phyloP scores from a whole-genome alignment of 106 monocot species.

The Dendrobium huoshanense region DNA sequence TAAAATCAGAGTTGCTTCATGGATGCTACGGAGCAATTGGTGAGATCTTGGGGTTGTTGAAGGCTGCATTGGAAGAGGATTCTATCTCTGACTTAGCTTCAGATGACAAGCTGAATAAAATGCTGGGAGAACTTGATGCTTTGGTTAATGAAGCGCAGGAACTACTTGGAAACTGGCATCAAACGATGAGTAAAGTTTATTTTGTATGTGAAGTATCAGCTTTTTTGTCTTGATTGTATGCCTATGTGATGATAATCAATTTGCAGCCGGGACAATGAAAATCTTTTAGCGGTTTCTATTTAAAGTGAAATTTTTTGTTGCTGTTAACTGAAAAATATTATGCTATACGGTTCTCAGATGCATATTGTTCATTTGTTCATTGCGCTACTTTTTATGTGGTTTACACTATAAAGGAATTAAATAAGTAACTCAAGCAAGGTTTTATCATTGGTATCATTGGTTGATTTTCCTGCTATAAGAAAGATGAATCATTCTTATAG shows the following conservation, averaged over 20 bases:
- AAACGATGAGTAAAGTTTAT: constrained; percentile 12
- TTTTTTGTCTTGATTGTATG: not conserved
- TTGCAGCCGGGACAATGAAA: not conserved
- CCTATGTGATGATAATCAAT: not conserved
- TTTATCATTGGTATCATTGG: too few species aligned
- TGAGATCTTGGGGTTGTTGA: constrained; percentile 52
- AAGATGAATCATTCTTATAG: too few species aligned
- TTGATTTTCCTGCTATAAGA: too few species aligned
- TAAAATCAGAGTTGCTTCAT: constrained; percentile 36
- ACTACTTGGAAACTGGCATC: constrained; percentile 60
- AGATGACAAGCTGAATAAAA: constrained; percentile 40
- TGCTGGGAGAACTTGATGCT: constrained; percentile 48
- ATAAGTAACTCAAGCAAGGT: too few species aligned
- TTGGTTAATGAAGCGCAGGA: constrained; percentile 40
- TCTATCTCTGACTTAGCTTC: constrained; percentile 22
- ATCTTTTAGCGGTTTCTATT: not conserved
- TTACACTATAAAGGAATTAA: not conserved
- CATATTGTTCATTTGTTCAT: not conserved
- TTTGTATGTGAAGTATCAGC: constrained; percentile 39
- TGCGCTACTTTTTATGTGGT: not conserved
- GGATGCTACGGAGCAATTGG: constrained; percentile 57
- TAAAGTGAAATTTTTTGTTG: not conserved
- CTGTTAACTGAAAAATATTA: not conserved
- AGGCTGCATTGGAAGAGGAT: constrained; percentile 42
- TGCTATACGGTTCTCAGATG: not conserved